Base-by-base conservation (phyloP, 441 rosid species). In the Mallotus repandus region DNA sequence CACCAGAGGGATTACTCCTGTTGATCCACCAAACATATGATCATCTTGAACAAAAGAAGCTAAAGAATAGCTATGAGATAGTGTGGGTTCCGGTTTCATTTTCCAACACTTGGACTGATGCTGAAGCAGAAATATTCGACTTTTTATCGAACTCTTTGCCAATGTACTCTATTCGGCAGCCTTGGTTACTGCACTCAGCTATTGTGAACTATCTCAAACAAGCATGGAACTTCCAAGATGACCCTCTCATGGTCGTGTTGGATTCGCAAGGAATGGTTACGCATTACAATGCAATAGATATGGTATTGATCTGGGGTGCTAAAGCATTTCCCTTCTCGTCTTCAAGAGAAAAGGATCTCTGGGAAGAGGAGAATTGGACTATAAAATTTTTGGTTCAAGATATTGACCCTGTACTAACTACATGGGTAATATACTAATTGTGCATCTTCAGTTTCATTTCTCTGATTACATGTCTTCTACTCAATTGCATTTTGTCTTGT, bases 301-400 rank as follows among this genome's bases (percentile, higher is more conserved):
- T 90, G 92, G 78, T 88, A 63, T 61, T 83, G 66, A 84, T 90
- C 21, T 91, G 98, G 98, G 97, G 97, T 73, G 79, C 84, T 60
- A 70, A 69, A 67, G 94, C 96, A 57, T 89, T 82, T 63, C 98
- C 96, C 22, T 94, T 91, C 76, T 87, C 98, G 58, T 67, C 77
- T 78, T 68, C 84, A 5, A 84, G 84, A 78, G 95, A 94, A 84
- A 76, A 63, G 71, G 81, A 83, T 74, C 91, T 94, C 14, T 94
- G 96, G 98, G 81, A 85, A 75, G 81, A 73, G 60, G 85, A 86
- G 82, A 72, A 70, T 32, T 86, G 91, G 90, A 88, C 82, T 45
- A 69, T 88, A 75, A 79, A 79, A 35, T 81, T 89, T 55, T 41
- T 94, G 81, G 50, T 89, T 0, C 77, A 84, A 61, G 88, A 81